A percentile compares a stretch with the other conserved stretches of the same genome.
These are phyloP conservation scores for Clarireedia sp. DNA, from an alignment of 2,329 filamentous ascomycete genomes.

Conservation along the genomic window DNA sequence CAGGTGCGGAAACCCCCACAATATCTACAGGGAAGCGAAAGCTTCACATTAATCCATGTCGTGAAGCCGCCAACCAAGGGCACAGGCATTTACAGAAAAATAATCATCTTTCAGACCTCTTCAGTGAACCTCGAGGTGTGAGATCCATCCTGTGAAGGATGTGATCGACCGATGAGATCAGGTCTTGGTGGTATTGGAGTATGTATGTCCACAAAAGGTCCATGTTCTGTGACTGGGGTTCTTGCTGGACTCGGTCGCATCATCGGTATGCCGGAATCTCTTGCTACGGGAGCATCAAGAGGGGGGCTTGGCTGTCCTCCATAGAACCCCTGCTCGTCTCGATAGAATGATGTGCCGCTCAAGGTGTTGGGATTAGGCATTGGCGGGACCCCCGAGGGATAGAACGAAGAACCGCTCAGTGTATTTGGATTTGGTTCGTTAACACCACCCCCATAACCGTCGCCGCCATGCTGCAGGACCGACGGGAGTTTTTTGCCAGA, in stretches of 20 bases:
- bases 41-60: constrained; percentile 19
- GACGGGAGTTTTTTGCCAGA: constrained; percentile 58
- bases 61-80: constrained; percentile 10
- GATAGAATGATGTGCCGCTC: constrained; percentile 45
- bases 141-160: constrained; percentile 38
- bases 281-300: constrained; percentile 27
- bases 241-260: constrained; percentile 59
- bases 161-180: constrained; percentile 34
- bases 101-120: constrained; percentile 33
- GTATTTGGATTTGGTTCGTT: constrained; percentile 26
- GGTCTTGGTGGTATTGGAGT: constrained; percentile 18
- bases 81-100: constrained; percentile 14
- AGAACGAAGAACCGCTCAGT: constrained; percentile 44
- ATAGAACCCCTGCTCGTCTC: constrained; percentile 42
- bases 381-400: constrained; percentile 24
- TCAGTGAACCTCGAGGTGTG: constrained; percentile 39
- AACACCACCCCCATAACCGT: constrained; percentile 49
- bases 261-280: constrained; percentile 50
- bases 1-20: constrained; percentile 4
- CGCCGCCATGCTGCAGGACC: constrained; percentile 53
- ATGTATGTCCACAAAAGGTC: constrained; percentile 32
- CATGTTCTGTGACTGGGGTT: constrained; percentile 50
- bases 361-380: constrained; percentile 29
- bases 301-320: constrained; percentile 22
- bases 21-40: constrained; percentile 21